Percentiles rank a stretch among this genome's conserved stretches.
Conservation (phyloP, 768 basidiomycete genomes). For the Sarcomyxa edulis region DNA sequence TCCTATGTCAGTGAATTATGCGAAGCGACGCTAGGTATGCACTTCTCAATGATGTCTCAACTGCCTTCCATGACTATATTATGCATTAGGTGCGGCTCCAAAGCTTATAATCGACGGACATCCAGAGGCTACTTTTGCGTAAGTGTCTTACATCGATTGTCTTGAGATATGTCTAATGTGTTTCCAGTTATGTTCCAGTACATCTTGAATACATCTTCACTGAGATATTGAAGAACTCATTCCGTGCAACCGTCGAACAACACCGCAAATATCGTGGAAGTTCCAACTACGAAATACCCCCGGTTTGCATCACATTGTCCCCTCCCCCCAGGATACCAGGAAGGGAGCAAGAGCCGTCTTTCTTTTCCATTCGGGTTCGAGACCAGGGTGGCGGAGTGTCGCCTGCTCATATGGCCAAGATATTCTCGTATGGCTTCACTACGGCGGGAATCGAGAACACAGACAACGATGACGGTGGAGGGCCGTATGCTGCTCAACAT, state of each 20-base stretch:
- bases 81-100: conserved; percentile 70
- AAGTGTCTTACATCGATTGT: conserved; percentile 25
- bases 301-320: conserved; percentile 69
- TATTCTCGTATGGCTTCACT: conserved; percentile 91
- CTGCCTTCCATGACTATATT: no score
- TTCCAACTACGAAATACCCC: conserved; percentile 39
- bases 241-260: conserved; percentile 83
- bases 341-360: conserved; percentile 28
- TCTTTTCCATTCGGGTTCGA: conserved; percentile 73
- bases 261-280: conserved; percentile 41
- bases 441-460: conserved; percentile 48
- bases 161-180: conserved; percentile 5
- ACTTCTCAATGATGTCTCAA: no score
- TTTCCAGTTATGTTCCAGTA: conserved; percentile 72
- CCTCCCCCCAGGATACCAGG: conserved; percentile 36
- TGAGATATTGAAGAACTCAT: conserved; percentile 87
- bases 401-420: conserved; percentile 64
- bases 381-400: conserved; percentile 87
- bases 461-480: conserved; percentile 47
- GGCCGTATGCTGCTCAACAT: conserved; percentile 76
- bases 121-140: conserved; percentile 72
- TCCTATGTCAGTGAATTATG: conserved; percentile 83
- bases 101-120: conserved; percentile 67
- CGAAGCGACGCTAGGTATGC: conserved; percentile 77
- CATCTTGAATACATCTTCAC: conserved; percentile 91